Evolutionary conservation across 306 rosid species (phyloP).

Genomic region (Acacia confusa): DNA sequence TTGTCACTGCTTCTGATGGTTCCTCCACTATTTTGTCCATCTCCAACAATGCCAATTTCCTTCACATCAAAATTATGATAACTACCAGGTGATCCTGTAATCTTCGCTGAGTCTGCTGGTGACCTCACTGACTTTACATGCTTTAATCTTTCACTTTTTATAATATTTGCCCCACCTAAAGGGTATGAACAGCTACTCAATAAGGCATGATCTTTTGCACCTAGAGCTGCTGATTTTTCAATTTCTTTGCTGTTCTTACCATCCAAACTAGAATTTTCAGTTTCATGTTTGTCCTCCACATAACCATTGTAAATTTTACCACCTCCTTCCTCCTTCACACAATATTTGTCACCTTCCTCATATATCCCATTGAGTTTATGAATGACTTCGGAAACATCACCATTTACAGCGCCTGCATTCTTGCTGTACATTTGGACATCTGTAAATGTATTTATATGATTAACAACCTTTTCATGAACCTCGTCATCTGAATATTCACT

Average conservation of each 20-base stretch:
- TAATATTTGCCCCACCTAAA: slow-evolving; percentile 33
- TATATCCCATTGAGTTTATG: slow-evolving; percentile 33
- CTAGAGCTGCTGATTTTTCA: slow-evolving; percentile 33
- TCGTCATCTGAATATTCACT: slow-evolving; percentile 36
- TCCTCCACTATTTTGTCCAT: slow-evolving; percentile 46
- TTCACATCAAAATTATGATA: slow-evolving; percentile 47
- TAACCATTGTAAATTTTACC: slow-evolving; percentile 37
- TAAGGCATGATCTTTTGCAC: slow-evolving; percentile 37
- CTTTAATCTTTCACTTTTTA: slow-evolving; percentile 58
- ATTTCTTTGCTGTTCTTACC: slow-evolving; percentile 46
- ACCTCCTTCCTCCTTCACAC: slow-evolving; percentile 34
- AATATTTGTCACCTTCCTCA: slow-evolving; percentile 39
- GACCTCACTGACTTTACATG: slow-evolving; percentile 86
- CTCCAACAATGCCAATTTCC: slow-evolving; percentile 51
- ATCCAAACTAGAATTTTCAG: slow-evolving; percentile 34
- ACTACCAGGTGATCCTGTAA: slow-evolving; percentile 40
- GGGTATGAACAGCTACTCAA: slow-evolving; percentile 31
- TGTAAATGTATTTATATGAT: slow-evolving; percentile 18
- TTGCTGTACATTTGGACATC: slow-evolving; percentile 33
- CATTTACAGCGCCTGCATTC: slow-evolving; percentile 25
- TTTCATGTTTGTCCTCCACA: slow-evolving; percentile 38
- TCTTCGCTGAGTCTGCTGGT: slow-evolving; percentile 53
- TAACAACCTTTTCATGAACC: slow-evolving; percentile 31
- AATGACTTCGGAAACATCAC: slow-evolving; percentile 22
- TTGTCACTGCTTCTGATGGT: slow-evolving; percentile 51